Percentiles rank a stretch among this genome's conserved stretches.
Evolutionary conservation across 805 yeast species (phyloP).

Genomic region (Candida hungchunana): DNA sequence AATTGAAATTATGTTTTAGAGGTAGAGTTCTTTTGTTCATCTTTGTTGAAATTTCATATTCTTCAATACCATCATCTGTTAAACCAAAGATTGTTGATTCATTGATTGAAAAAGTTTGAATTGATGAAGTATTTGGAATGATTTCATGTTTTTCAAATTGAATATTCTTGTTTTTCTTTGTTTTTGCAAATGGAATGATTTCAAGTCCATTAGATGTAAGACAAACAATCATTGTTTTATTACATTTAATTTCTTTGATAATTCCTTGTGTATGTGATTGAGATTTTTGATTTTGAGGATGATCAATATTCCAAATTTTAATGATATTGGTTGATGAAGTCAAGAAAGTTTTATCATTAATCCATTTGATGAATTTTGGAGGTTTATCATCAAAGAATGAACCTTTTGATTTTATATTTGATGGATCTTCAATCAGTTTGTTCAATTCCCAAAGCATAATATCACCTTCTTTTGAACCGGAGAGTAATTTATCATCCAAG

Average conservation of each 20-base stretch:
- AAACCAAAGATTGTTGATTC: no score
- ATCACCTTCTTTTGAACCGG: conserved; percentile 12
- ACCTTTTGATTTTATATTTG: background rate
- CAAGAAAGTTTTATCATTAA: background rate
- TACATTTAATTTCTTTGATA: conserved; percentile 2
- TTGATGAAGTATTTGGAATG: background rate
- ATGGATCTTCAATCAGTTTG: conserved; percentile 1
- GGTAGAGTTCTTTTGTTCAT: no score
- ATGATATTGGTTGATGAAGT: conserved; percentile 3
- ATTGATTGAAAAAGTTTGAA: no score
- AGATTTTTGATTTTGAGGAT: conserved; percentile 1
- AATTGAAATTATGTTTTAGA: no score
- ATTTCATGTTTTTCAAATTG: no score
- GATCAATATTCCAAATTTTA: conserved; percentile 3
- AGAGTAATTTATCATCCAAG: conserved; percentile 4
- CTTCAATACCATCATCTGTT: no score
- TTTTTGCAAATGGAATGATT: background rate
- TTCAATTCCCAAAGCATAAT: conserved; percentile 9
- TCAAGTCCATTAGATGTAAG: conserved; percentile 1
- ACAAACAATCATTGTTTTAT: background rate
- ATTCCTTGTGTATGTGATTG: background rate
- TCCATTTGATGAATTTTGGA: conserved; percentile 4
- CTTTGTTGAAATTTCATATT: no score
- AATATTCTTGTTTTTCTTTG: no score
- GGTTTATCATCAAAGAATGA: conserved; percentile 2